Conservation (phyloP, 768 basidiomycete species). For the Leucogyrophana mollusca region DNA sequence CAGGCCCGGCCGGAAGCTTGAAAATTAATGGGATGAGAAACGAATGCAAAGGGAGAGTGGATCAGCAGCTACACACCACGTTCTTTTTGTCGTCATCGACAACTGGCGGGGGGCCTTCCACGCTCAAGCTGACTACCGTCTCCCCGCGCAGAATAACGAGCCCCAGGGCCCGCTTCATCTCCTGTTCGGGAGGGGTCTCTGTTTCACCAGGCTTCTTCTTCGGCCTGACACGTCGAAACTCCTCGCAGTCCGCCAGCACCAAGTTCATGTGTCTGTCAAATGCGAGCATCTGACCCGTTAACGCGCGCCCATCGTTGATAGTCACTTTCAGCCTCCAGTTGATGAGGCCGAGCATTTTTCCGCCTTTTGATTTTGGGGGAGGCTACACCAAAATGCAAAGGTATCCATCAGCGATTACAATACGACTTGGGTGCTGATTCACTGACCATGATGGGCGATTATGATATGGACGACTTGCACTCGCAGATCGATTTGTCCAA, state of each 20-base stretch:
- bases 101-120: conserved; percentile 93
- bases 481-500: conserved; percentile 5
- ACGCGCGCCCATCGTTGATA: conserved; percentile 92
- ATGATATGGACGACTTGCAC: conserved; percentile 12
- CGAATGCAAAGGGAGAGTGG: conserved; percentile 4
- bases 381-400: conserved; percentile 45
- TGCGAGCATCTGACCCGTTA: conserved; percentile 98
- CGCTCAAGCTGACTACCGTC: conserved; percentile 90
- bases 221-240: conserved; percentile 88
- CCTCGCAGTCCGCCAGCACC: conserved; percentile 97
- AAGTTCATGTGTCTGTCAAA: conserved; percentile 99
- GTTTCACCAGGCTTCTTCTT: conserved; percentile 86
- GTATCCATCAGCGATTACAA: conserved; percentile 7
- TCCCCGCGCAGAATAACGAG: conserved; percentile 96
- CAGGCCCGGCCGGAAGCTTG: conserved; percentile 85
- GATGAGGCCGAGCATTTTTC: conserved; percentile 96
- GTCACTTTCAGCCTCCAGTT: conserved; percentile 98
- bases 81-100: conserved; percentile 89
- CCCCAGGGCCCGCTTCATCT: conserved; percentile 96
- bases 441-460: conserved; percentile 58
- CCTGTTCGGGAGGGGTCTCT: conserved; percentile 77
- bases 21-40: conserved; percentile 17
- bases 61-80: conserved; percentile 46
- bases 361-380: conserved; percentile 96
- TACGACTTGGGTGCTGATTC: conserved; percentile 10